These are phyloP conservation scores for Rhinocladiella similis DNA, from an alignment of 2,329 filamentous ascomycete species.

Conservation along the genomic window DNA sequence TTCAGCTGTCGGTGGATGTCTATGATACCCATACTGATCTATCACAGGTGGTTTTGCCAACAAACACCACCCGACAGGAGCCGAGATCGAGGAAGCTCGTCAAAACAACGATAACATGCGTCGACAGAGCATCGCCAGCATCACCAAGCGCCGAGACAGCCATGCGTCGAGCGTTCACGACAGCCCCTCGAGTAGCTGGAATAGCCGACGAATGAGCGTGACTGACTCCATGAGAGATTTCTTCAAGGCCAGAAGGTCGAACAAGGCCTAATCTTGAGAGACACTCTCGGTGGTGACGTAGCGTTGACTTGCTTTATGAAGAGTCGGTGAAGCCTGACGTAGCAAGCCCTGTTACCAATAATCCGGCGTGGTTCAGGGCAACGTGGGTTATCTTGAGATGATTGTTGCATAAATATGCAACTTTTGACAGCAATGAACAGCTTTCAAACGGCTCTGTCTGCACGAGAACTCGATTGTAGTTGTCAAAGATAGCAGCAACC, in stretches of 20 bases:
- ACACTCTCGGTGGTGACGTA: not conserved
- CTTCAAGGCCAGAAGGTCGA: constrained; percentile 8
- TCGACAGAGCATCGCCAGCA: constrained; percentile 9
- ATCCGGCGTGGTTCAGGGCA: too few species aligned
- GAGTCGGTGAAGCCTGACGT: not conserved
- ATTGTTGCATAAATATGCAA: too few species aligned
- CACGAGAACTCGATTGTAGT: not conserved
- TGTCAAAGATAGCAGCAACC: not conserved
- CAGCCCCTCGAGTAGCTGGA: constrained; percentile 2
- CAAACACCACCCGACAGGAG: constrained; percentile 23
- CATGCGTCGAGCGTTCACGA: not conserved
- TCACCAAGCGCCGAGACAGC: constrained; percentile 8
- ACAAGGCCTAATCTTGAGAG: constrained; percentile 7
- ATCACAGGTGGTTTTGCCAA: constrained; percentile 30
- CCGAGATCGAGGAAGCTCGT: constrained; percentile 33
- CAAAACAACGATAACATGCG: constrained; percentile 30
- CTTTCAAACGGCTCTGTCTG: too few species aligned
- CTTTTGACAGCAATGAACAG: too few species aligned
- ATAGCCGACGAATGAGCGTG: constrained; percentile 10
- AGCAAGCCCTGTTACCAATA: not conserved
- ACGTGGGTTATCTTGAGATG: too few species aligned
- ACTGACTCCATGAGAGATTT: constrained; percentile 17
- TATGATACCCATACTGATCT: not conserved
- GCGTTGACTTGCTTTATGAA: not conserved
- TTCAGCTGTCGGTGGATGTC: not conserved